Conservation (phyloP, 306 rosid species). For the Trifolium dubium region DNA sequence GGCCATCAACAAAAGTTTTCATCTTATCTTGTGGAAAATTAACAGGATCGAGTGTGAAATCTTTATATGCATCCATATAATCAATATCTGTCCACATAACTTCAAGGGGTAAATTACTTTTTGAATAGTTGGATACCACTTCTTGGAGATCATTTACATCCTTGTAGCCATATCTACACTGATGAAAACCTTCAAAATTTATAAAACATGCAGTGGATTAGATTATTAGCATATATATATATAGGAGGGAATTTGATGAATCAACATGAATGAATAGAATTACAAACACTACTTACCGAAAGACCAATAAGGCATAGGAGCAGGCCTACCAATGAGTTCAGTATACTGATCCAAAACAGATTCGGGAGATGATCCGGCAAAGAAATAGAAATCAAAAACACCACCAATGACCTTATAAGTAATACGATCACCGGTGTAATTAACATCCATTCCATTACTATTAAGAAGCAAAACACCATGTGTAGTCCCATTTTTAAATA, state of each 20-base stretch:
- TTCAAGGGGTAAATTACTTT: slow-evolving; percentile 82
- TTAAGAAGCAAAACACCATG: too few species aligned
- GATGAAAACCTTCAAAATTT: slow-evolving; percentile 73
- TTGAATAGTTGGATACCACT: slow-evolving; percentile 76
- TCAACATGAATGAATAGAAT: background rate
- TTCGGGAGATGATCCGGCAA: too few species aligned
- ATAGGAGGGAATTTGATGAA: background rate
- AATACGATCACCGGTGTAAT: too few species aligned
- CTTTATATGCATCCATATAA: slow-evolving; percentile 88
- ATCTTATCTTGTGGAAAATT: slow-evolving; percentile 75
- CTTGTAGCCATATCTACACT: slow-evolving; percentile 85
- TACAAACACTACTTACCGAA: too few species aligned
- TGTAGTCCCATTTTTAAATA: too few species aligned
- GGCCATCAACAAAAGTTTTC: slow-evolving; percentile 57
- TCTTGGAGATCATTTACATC: slow-evolving; percentile 62
- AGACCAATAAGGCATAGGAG: too few species aligned
- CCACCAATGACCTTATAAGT: too few species aligned
- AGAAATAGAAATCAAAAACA: too few species aligned
- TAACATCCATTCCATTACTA: too few species aligned
- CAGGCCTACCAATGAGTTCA: too few species aligned
- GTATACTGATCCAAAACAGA: too few species aligned
- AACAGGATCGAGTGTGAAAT: slow-evolving; percentile 85
- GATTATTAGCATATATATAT: slow-evolving; percentile 30
- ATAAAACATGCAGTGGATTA: background rate
- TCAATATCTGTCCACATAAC: slow-evolving; percentile 96